These are phyloP conservation scores for Jackrogersella multiformis DNA, from an alignment of 495 filamentous ascomycete species.

Conservation along the genomic window DNA sequence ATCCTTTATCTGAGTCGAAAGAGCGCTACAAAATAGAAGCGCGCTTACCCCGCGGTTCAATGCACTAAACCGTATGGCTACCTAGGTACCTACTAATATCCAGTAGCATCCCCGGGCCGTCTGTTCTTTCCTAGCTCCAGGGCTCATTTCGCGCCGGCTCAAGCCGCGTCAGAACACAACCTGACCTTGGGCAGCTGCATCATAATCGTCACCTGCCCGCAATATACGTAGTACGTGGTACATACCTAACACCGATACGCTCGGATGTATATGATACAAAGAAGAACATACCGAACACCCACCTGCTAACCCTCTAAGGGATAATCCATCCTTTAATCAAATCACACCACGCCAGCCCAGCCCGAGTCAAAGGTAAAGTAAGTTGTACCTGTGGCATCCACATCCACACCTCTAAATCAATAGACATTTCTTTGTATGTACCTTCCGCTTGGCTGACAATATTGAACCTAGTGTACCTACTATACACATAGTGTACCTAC, in stretches of 20 bases:
- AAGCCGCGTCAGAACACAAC: conserved; percentile 9
- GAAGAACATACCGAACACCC: background rate
- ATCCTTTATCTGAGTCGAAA: background rate
- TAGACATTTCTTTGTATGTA: too few relatives aligned
- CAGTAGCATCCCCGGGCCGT: too few relatives aligned
- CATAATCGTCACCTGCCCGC: conserved; percentile 10
- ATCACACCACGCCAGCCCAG: background rate
- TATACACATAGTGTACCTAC: too few relatives aligned
- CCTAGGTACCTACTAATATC: background rate
- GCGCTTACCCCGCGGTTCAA: conserved; percentile 7
- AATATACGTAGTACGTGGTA: background rate
- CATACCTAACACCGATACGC: background rate
- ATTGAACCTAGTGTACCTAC: too few relatives aligned
- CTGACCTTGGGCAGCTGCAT: conserved; percentile 8
- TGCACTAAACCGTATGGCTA: conserved; percentile 4
- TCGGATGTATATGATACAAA: background rate
- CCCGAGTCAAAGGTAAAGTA: background rate
- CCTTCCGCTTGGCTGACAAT: too few relatives aligned
- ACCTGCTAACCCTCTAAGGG: too few relatives aligned
- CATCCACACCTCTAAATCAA: too few relatives aligned
- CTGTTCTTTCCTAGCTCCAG: too few relatives aligned
- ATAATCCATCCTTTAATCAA: too few relatives aligned
- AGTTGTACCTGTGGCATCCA: background rate
- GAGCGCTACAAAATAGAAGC: background rate
- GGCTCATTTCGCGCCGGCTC: background rate